Base-by-base conservation (phyloP, 495 filamentous ascomycete species). In the Astrocystis sublimbata region DNA sequence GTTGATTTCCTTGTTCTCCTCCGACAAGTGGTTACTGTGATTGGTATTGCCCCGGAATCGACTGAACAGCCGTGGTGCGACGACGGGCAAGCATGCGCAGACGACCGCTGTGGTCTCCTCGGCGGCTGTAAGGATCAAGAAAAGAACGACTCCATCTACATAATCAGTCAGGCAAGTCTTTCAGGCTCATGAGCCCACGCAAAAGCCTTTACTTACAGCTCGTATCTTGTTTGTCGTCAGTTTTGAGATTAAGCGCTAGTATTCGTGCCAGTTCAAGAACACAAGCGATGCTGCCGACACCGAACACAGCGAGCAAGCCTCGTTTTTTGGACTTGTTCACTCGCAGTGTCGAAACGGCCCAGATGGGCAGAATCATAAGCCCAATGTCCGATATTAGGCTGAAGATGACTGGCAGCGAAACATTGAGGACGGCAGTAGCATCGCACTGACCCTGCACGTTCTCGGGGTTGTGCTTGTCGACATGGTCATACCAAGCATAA, bases 301-400 rank as follows among this genome's bases (percentile, higher is more conserved):
- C 65, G 55, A 76, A 76, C 13, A 74, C 63, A n/a, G 58, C 68
- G 38, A 71, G 60, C 7, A 76, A 45, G 31, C 70, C 72, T 10
- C 71, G 64, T 51, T 73, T 76, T 55, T 63, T 73, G 12, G 42
- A 64, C 36, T 54, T 62, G 47, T 65, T 60, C 8, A 73, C 68
- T 1, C 63, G 63, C 15, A 76, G 33, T 21, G 58, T 62, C 12
- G 62, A 70, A 10, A 76, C 68, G 2, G 72, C 67, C 46, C 59
- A 61, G n/a, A 76, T 47, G 0, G 73, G 72, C 4, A 76, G 63
- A 9, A 71, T 21, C 24, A 74, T 40, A 28, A 75, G 26, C 13
- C 4, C 31, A n/a, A 54, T 31, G 28, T 54, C 50, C 19, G 50
- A 54, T 4, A 54, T 54, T 6, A 54, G 50, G 31, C 50, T 54